Evolutionary conservation across 306 rosid genomes (phyloP).

Genomic region (Fragaria nilgerrensis): DNA sequence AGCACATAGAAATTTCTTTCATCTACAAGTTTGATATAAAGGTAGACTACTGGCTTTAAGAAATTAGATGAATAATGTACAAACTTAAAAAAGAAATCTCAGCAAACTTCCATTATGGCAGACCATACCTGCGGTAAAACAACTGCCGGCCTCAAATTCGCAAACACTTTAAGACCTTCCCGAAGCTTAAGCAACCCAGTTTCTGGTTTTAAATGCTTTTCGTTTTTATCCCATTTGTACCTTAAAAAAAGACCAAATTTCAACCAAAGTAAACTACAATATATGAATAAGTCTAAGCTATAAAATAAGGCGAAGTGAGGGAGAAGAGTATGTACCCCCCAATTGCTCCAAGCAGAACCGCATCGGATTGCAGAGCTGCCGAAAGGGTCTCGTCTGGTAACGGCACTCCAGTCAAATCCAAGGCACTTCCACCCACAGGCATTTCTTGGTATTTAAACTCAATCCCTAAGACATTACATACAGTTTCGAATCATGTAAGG

Average conservation of each 20-base stretch:
- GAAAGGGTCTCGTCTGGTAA: conserved; percentile 77
- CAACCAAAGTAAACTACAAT: neutral
- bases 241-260: conserved; percentile 27
- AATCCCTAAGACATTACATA: conserved; percentile 46
- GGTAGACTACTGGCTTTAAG: neutral
- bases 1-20: conserved; percentile 1
- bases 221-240: conserved; percentile 80
- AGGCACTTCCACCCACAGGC: conserved; percentile 88
- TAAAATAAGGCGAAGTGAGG: neutral
- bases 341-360: conserved; percentile 81
- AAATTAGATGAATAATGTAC: neutral
- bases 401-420: conserved; percentile 83
- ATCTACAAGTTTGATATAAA: neutral
- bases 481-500: neutral
- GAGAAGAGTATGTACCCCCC: conserved; percentile 62
- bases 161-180: conserved; percentile 69
- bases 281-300: neutral
- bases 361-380: conserved; percentile 69
- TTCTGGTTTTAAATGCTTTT: conserved; percentile 84
- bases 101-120: neutral
- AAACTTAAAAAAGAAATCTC: no score
- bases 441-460: conserved; percentile 57
- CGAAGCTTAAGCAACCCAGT: conserved; percentile 78
- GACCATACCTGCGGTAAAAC: conserved; percentile 66
- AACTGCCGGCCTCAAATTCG: conserved; percentile 79